Conservation (phyloP, 495 filamentous ascomycete species). For the Pyrenula aspistea region DNA sequence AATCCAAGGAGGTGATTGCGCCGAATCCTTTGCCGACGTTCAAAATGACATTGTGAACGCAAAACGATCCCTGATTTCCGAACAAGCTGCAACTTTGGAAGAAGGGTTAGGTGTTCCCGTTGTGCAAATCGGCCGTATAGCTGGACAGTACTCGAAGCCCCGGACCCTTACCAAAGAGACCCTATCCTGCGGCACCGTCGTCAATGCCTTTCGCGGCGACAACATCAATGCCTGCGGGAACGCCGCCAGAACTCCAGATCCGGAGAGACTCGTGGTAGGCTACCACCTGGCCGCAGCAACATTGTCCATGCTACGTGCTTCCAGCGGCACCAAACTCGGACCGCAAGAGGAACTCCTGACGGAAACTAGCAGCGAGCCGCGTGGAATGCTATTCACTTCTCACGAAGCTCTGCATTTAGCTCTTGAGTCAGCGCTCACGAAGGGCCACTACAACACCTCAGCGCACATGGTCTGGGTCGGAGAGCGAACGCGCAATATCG, state of each 20-base stretch:
- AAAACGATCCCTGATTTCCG: slow-evolving; percentile 2
- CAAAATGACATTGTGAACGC: too few species aligned
- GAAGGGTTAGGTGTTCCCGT: neutral
- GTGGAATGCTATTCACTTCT: too few species aligned
- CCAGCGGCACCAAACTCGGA: neutral
- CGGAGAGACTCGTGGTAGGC: slow-evolving; percentile 1
- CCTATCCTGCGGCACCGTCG: neutral
- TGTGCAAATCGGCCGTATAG: slow-evolving; percentile 4
- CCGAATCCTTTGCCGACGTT: too few species aligned
- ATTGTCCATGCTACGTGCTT: slow-evolving; percentile 1
- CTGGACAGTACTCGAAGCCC: slow-evolving; percentile 7
- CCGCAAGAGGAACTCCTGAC: neutral
- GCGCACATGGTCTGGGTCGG: slow-evolving; percentile 7
- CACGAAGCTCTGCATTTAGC: slow-evolving; percentile 7
- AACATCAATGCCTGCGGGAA: slow-evolving; percentile 2
- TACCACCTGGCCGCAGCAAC: slow-evolving; percentile 5
- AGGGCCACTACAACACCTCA: slow-evolving; percentile 4
- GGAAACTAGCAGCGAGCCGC: neutral
- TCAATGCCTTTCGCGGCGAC: slow-evolving; percentile 6
- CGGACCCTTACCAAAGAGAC: slow-evolving; percentile 2
- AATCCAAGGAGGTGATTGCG: too few species aligned
- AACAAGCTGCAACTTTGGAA: slow-evolving; percentile 3
- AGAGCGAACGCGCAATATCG: slow-evolving; percentile 8
- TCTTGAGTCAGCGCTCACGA: slow-evolving; percentile 6
- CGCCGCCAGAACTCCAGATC: slow-evolving; percentile 3